Evolutionary conservation across 257 asterid species (phyloP).

Genomic region (Ophiorrhiza pumila): DNA sequence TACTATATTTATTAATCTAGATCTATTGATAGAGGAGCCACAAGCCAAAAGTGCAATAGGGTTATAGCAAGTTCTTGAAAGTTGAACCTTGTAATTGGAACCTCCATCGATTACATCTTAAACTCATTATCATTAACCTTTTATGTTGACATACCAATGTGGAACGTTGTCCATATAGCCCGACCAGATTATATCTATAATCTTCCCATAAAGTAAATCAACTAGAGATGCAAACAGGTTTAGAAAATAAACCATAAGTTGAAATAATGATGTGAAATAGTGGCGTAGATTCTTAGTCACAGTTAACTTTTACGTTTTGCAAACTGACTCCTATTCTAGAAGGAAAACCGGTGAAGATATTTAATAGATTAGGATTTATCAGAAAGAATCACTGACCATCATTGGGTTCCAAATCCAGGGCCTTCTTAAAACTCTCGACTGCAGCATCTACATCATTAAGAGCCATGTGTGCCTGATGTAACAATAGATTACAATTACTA

Average conservation of each 20-base stretch:
- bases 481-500: neutral
- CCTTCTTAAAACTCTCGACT: conserved; percentile 80
- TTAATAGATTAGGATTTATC: neutral
- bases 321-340: too few species aligned
- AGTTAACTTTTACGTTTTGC: too few species aligned
- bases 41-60: neutral
- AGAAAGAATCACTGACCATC: conserved; percentile 57
- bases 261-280: too few species aligned
- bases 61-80: neutral
- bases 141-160: neutral
- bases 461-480: conserved; percentile 79
- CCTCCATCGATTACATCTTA: neutral
- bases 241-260: neutral
- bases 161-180: too few species aligned
- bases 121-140: neutral
- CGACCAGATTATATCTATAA: too few species aligned
- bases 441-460: conserved; percentile 92
- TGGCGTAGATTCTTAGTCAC: too few species aligned
- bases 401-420: conserved; percentile 86
- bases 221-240: neutral
- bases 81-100: neutral
- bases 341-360: neutral
- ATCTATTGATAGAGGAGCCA: neutral
- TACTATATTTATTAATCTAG: neutral
- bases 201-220: neutral